Evolutionary conservation across 352 stramenopile genomes (phyloP), one percentile per base, ranked within the genome.

Genomic region (Phytophthora cajani): DNA sequence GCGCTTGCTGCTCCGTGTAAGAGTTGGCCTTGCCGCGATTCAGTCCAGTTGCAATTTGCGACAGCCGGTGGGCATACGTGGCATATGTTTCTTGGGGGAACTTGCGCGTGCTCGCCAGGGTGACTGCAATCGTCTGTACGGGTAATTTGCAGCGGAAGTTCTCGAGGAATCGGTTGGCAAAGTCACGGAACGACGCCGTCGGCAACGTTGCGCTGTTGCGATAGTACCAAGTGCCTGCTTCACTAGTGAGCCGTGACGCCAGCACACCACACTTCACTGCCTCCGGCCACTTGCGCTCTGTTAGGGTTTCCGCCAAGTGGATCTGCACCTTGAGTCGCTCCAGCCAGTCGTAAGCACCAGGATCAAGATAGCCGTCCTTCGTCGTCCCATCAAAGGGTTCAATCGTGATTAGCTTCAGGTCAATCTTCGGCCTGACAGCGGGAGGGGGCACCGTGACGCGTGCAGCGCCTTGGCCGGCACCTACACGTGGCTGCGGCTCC

Each of bases 1-100:
- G 25, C 0, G 30, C 62, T 19, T 69, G 62, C 17, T 69, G 54
- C 5, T 58, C 3, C 10, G 38, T 46, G 38, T 46, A 46, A 9
- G 38, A n/a, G 38, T 46, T 46, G 38, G 16, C 16, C 16, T 46
- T 46, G 10, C 38, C 38, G 6, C 38, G 38, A 17, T 46, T 46
- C 38, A 46, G 16, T n/a, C 38, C 38, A 2, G 38, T 17, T 17
- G 38, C 38, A 2, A 46, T 46, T 46, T 46, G 38, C 10, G 38
- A 46, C 1, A 46, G 38, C 2, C 38, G 38, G 38, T 46, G 38
- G 4, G 38, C 38, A 46, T 46, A 46, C 38, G 10, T 17, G 16
- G 10, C 16, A 17, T 46, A 46, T 14, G 38, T n/a, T 17, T 46
- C 16, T n/a, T n/a, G 2, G 5, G 38, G 38, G 16, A 46, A 17